Conservation (phyloP, 345 rosid species). For the Arabidopsis thaliana region DNA sequence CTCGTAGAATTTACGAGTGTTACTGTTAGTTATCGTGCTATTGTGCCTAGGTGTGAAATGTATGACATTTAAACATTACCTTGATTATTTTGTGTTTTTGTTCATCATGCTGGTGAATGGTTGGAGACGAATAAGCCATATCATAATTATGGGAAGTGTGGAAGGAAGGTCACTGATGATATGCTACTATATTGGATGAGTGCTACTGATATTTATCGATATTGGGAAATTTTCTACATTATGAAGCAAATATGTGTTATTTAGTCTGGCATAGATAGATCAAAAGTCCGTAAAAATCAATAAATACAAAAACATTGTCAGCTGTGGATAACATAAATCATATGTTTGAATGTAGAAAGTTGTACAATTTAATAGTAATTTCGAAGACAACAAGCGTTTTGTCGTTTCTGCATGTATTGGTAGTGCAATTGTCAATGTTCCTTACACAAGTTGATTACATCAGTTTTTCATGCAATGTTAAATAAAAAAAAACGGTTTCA, state of each 20-base stretch:
- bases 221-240: background rate
- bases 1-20: constrained; percentile 12
- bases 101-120: constrained; percentile 24
- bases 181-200: background rate
- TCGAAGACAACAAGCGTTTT: constrained; percentile 23
- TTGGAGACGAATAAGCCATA: constrained; percentile 1
- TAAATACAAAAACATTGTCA: constrained; percentile 2
- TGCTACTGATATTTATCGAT: background rate
- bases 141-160: constrained; percentile 1
- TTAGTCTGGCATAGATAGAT: background rate
- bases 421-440: constrained; percentile 39
- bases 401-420: constrained; percentile 38
- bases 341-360: constrained; percentile 14
- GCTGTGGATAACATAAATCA: constrained; percentile 32
- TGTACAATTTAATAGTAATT: constrained; percentile 12
- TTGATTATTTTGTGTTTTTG: constrained; percentile 13
- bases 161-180: background rate
- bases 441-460: constrained; percentile 34
- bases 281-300: background rate
- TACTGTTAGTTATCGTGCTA: constrained; percentile 15
- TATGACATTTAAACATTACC: constrained; percentile 6
- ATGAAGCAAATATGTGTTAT: background rate
- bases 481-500: background rate
- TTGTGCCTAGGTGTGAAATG: constrained; percentile 25
- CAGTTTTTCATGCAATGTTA: background rate